A percentile compares a stretch with the other conserved stretches of the same genome.
These are phyloP conservation scores for Phytophthora vignae DNA, from an alignment of 352 stramenopile species.

Conservation along the genomic window DNA sequence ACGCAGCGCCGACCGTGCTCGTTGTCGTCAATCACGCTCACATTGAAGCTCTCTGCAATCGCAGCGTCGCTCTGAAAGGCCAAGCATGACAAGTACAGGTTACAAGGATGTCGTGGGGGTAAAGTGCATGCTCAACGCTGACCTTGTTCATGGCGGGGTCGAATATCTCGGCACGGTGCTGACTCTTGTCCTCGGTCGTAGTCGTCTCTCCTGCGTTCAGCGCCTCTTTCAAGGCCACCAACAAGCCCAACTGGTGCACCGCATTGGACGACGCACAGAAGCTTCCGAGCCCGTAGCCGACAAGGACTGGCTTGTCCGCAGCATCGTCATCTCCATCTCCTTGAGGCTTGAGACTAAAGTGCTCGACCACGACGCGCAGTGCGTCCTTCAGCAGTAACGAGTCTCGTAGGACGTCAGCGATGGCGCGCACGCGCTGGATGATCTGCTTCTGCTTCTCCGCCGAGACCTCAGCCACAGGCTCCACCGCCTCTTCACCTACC, in stretches of 20 bases:
- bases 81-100: conserved; percentile 1
- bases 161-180: conserved; percentile 54
- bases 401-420: conserved; percentile 41
- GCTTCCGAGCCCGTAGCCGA: conserved; percentile 81
- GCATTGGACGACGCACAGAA: conserved; percentile 80
- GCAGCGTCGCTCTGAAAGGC: conserved; percentile 57
- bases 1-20: conserved; percentile 61
- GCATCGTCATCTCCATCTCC: conserved; percentile 5
- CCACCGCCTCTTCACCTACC: conserved; percentile 34
- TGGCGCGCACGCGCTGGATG: conserved; percentile 44
- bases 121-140: not conserved
- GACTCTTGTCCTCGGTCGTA: conserved; percentile 2
- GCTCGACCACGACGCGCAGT: conserved; percentile 26
- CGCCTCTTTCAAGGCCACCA: conserved; percentile 49
- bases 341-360: conserved; percentile 31
- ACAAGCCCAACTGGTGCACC: conserved; percentile 78
- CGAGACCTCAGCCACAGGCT: conserved; percentile 39
- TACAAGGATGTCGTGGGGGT: not conserved
- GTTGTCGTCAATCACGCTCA: conserved; percentile 67
- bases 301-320: conserved; percentile 33
- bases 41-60: conserved; percentile 53
- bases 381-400: conserved; percentile 43
- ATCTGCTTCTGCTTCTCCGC: conserved; percentile 48
- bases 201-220: conserved; percentile 10
- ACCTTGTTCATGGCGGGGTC: conserved; percentile 87